These are phyloP conservation scores for Leccinum imitatum DNA, from an alignment of 768 basidiomycete genomes.

Conservation along the genomic window DNA sequence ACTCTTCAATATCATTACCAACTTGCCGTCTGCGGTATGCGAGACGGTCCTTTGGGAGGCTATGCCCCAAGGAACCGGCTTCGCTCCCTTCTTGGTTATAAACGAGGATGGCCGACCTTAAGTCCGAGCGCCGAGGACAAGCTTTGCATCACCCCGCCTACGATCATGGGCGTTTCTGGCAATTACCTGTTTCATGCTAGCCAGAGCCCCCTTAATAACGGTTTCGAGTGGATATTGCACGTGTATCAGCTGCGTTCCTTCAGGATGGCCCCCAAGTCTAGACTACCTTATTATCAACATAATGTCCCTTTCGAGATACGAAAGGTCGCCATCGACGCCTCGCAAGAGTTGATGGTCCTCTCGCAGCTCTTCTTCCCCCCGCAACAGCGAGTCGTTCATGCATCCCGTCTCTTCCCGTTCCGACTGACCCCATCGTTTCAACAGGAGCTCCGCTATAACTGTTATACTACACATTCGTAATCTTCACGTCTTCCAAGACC, in stretches of 20 bases:
- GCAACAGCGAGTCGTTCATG: conserved; percentile 21
- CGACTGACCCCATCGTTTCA: not conserved
- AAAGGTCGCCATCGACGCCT: conserved; percentile 32
- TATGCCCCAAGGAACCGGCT: conserved; percentile 24
- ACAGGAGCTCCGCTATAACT: conserved; percentile 28
- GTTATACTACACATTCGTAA: conserved; percentile 49
- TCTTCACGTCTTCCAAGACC: conserved; percentile 55
- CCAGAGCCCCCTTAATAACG: conserved; percentile 32
- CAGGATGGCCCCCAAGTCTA: conserved; percentile 25
- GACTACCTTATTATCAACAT: conserved; percentile 32
- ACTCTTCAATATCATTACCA: conserved; percentile 34
- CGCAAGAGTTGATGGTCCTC: conserved; percentile 32
- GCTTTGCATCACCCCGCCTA: conserved; percentile 31
- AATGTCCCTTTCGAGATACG: conserved; percentile 35
- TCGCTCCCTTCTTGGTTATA: conserved; percentile 30
- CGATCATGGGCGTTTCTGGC: conserved; percentile 33
- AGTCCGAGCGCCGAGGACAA: conserved; percentile 32
- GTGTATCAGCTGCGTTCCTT: conserved; percentile 36
- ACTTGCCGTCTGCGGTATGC: conserved; percentile 32
- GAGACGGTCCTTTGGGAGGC: conserved; percentile 25
- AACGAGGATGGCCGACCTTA: conserved; percentile 35
- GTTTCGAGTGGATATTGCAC: conserved; percentile 33
- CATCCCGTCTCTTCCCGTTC: not conserved
- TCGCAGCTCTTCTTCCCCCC: conserved; percentile 32
- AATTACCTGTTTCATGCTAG: conserved; percentile 35